These are phyloP conservation scores for Suhomyces ambrosiae DNA, from an alignment of 1,139 yeast species.

Conservation along the genomic window DNA sequence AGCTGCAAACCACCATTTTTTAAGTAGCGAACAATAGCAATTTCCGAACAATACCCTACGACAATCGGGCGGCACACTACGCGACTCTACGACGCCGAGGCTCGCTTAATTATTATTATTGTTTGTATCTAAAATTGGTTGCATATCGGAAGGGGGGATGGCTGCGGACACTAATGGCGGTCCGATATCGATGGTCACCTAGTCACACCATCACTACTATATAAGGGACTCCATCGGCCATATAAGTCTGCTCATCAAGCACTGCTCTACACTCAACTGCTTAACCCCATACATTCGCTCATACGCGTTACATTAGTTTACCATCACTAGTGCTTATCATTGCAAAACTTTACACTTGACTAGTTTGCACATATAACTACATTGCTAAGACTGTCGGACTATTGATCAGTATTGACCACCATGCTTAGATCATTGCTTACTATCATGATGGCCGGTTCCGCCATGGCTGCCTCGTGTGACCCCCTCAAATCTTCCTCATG, in stretches of 20 bases:
- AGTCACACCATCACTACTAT: background rate
- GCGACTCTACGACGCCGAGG: background rate
- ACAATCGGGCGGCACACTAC: conserved; percentile 1
- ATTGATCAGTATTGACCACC: too few species aligned
- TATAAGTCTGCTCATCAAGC: background rate
- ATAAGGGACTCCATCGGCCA: too few species aligned
- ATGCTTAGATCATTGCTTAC: background rate
- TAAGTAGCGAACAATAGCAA: background rate
- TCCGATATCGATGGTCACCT: too few species aligned
- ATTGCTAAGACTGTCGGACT: too few species aligned
- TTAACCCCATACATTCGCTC: too few species aligned
- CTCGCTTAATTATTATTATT: conserved; percentile 1
- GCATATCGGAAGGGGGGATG: conserved; percentile 1
- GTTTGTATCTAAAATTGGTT: conserved; percentile 1
- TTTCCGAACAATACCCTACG: background rate
- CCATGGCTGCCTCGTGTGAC: conserved; percentile 27
- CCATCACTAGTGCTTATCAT: too few species aligned
- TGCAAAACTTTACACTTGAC: too few species aligned
- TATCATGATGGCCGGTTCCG: conserved; percentile 1
- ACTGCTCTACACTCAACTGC: too few species aligned
- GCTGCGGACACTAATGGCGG: background rate
- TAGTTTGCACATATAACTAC: too few species aligned
- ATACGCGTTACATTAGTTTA: too few species aligned
- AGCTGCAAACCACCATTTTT: background rate
- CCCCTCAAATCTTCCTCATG: conserved; percentile 36